Base-by-base conservation (phyloP, 768 basidiomycete genomes). In the Podaxis sp. region DNA sequence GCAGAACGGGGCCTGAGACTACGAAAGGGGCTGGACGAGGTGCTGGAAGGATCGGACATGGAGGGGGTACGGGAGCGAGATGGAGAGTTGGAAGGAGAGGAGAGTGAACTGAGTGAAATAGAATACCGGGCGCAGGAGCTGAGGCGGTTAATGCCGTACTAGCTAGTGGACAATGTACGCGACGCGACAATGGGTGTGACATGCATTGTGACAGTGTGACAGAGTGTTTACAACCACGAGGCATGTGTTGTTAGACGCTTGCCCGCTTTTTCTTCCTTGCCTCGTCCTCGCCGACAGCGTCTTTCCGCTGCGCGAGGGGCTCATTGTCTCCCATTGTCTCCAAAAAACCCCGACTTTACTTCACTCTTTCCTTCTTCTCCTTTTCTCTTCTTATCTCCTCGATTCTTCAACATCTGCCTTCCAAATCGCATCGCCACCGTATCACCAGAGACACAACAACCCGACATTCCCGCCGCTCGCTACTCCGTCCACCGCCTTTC, bases 1-100 rank as follows among this genome's bases (percentile, higher is more conserved):
- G 87, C 81, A 4, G 92, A 93, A 71, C 76, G 89, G 42, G 88
- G 87, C 3, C 68, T 94, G 24, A 82, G 92, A 52, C 74, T 90
- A 71, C 79, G 87, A 49, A 72, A 74, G 54, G 87, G 83, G 0
- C 64, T 93, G 67, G 89, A 92, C 12, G 87, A 86, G 67, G 76
- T 75, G 52, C 49, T 86, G 44, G 81, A 79, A 22, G 68, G 68
- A 15, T 80, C 79, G 40, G 77, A 76, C 24, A 62, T 66, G 57
- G 73, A 66, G 52, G 73, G 69, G n/a, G 69, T 67, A 59, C 75
- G 73, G 7, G 67, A 70, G 22, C 65, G 59, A 40, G 70, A 66
- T 17, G 75, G 76, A 13, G 75, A 63, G 36, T 70, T 74, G 38
- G 76, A 79, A 22, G 85, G 84, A 69, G 82, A 64, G 51, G 73